Percentiles rank a stretch among this genome's conserved stretches.
Conservation (phyloP, 163 green algal species). For the Dunaliella salina region DNA sequence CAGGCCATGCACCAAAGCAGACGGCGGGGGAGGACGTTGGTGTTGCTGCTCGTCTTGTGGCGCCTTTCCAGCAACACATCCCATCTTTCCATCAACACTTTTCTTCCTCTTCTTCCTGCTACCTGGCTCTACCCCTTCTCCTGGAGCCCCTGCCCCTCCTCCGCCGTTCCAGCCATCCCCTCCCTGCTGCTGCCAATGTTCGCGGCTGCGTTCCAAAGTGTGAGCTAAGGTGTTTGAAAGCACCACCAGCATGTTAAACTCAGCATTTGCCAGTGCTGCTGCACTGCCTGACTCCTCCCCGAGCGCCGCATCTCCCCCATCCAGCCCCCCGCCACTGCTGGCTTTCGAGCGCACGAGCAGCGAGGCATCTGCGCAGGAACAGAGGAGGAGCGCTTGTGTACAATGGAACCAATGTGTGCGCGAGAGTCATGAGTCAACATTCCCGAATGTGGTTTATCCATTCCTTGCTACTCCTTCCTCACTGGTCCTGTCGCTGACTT, state of each 20-base stretch:
- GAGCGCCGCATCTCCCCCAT: not conserved
- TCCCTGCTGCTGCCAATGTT: not conserved
- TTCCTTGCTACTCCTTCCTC: no score
- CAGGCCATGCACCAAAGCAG: not conserved
- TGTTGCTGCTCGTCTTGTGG: no score
- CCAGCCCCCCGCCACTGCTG: not conserved
- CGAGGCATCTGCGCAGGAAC: not conserved
- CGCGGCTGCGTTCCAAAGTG: not conserved
- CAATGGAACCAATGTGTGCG: no score
- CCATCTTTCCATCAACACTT: not conserved
- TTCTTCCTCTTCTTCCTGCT: constrained; percentile 5
- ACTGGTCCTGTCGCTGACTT: no score
- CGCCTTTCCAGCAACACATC: not conserved
- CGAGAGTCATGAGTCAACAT: no score
- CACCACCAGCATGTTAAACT: constrained; percentile 7
- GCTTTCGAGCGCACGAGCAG: not conserved
- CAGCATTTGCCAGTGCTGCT: not conserved
- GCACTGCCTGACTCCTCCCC: not conserved
- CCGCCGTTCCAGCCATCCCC: no score
- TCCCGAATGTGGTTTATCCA: no score
- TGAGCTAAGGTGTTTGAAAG: not conserved
- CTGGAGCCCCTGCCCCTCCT: not conserved
- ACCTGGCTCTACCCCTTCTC: not conserved
- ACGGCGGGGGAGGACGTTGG: not conserved
- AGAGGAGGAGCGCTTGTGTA: not conserved